Evolutionary conservation across 2,329 filamentous ascomycete genomes (phyloP), one percentile per base, ranked within the genome.

Genomic region (Ophiobolus disseminans): DNA sequence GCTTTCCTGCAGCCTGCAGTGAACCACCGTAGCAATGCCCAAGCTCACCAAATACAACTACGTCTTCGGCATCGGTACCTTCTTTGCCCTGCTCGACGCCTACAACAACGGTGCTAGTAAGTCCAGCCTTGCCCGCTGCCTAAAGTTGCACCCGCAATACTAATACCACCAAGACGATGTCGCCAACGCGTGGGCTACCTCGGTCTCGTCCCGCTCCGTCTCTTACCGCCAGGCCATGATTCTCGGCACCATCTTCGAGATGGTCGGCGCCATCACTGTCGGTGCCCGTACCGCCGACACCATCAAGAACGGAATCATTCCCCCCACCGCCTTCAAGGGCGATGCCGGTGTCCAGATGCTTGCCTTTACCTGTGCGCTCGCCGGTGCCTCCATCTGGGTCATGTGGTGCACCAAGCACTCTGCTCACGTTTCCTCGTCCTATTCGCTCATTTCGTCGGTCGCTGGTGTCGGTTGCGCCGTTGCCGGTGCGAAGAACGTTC

Each of bases 121-220:
- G 85, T 82, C 21, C 13, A 39, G 5, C 20, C 7, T 14, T 4
- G 5, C 22, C 9, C 13, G 6, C 7, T 14, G n/a, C 30, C 30
- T 2, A 10, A 22, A 9, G 9, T 16, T 32, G 4, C 6, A 10
- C 3, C 11, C 4, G 5, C 22, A 17, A 21, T 26, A 34, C 54
- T 63, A 41, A 68, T 48, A 44, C 23, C 11, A 3, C 16, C n/a
- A n/a, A 71, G 85, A 91, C 74, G 89, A 92, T 87, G 89, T 93
- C 48, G 89, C 89, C 67, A 93, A 93, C 75, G 78, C 89, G 40
- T 92, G 88, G 86, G 89, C 89, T 45, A 92, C 89, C 62, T 87
- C 84, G 64, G 88, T 92, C 50, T 91, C 89, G 16, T 91, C 89
- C n/a, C 78, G 89, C 44, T 91, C 89, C 58, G 80, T 90, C 65